These are phyloP conservation scores for Beauveria brongniartii DNA, from an alignment of 2,329 filamentous ascomycete genomes.

Conservation along the genomic window DNA sequence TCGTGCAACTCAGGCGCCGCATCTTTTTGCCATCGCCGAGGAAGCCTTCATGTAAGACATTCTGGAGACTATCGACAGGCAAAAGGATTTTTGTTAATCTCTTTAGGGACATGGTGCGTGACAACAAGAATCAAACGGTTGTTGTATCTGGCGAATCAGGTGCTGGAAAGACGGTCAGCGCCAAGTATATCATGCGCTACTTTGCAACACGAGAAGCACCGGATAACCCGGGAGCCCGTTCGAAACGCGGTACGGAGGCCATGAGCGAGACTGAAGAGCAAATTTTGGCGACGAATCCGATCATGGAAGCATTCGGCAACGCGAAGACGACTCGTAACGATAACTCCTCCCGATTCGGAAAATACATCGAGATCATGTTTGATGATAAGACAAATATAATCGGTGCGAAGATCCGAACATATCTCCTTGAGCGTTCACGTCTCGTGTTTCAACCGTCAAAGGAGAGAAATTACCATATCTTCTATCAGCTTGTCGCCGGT, in stretches of 20 bases:
- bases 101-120: constrained; percentile 85
- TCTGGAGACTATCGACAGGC: not conserved
- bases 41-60: constrained; percentile 84
- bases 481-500: constrained; percentile 93
- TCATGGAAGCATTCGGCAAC: constrained; percentile 99
- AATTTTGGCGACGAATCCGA: constrained; percentile 95
- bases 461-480: constrained; percentile 98
- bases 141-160: constrained; percentile 99
- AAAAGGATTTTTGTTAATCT: constrained; percentile 27
- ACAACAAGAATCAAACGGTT: constrained; percentile 93
- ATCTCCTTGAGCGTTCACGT: constrained; percentile 88
- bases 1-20: constrained; percentile 89
- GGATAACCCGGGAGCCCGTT: constrained; percentile 70
- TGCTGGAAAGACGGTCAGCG: constrained; percentile 97
- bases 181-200: constrained; percentile 99
- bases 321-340: constrained; percentile 99
- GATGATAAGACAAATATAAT: constrained; percentile 93
- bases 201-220: constrained; percentile 96
- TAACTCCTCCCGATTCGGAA: constrained; percentile 97
- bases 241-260: constrained; percentile 64
- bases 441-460: constrained; percentile 96
- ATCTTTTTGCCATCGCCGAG: constrained; percentile 97
- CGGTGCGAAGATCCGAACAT: constrained; percentile 93
- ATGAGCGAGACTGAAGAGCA: constrained; percentile 99
- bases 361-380: constrained; percentile 99